phyloP scores from a whole-genome alignment of 768 basidiomycete species.

The Russula vinacea region DNA sequence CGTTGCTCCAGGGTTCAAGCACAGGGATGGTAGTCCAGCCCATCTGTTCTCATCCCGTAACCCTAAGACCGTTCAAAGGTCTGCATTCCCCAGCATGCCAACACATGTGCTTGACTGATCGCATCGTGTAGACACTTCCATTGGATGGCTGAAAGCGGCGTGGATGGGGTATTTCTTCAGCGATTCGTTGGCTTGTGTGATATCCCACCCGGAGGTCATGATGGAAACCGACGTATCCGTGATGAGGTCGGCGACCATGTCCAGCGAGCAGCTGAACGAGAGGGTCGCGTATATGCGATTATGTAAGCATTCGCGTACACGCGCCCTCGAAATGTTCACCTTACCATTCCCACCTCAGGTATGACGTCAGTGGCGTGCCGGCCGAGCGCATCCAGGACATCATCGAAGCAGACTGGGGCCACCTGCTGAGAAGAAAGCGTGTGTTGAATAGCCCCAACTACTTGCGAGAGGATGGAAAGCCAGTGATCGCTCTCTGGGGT shows the following conservation, averaged over 20 bases:
- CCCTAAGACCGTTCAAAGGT: conserved; percentile 66
- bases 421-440: conserved; percentile 59
- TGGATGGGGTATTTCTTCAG: conserved; percentile 81
- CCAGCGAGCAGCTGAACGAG: conserved; percentile 70
- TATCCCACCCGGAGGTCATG: conserved; percentile 44
- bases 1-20: conserved; percentile 62
- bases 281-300: conserved; percentile 78
- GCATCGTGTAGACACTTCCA: conserved; percentile 52
- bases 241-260: conserved; percentile 75
- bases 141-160: conserved; percentile 80
- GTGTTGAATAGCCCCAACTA: conserved; percentile 72
- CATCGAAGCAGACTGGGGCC: conserved; percentile 69
- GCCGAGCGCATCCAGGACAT: conserved; percentile 63
- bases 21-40: conserved; percentile 54
- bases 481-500: conserved; percentile 78
- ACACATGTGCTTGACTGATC: conserved; percentile 28
- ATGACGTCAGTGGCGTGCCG: conserved; percentile 77
- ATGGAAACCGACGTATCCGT: conserved; percentile 58
- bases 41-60: conserved; percentile 78
- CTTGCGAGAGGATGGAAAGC: conserved; percentile 62
- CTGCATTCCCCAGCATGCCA: not conserved
- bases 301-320: conserved; percentile 55
- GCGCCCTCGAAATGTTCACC: not conserved
- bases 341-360: conserved; percentile 46
- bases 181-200: conserved; percentile 72